These are phyloP conservation scores for Stramenopiles sp. DNA, from an alignment of 352 stramenopile species.

Conservation along the genomic window DNA sequence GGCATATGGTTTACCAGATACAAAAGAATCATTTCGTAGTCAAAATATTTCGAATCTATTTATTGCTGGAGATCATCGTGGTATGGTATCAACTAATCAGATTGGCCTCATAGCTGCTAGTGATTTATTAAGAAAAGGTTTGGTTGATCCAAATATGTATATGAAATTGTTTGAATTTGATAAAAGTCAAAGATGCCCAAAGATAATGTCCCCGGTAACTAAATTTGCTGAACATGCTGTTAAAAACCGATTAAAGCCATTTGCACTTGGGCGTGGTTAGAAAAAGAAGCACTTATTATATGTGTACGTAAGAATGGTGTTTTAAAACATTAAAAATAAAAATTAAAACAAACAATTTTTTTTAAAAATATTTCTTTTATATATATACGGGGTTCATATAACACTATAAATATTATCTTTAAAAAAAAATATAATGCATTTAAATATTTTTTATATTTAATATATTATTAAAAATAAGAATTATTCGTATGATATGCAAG, in stretches of 20 bases:
- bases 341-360: no score
- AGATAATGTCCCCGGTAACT: not conserved
- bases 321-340: no score
- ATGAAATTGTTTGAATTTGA: not conserved
- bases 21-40: not conserved
- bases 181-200: not conserved
- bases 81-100: not conserved
- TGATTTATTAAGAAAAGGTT: not conserved
- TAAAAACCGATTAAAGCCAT: conserved; percentile 4
- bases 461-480: no score
- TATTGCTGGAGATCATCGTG: not conserved
- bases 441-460: no score
- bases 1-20: conserved; percentile 9
- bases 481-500: no score
- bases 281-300: no score
- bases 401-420: no score
- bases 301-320: no score
- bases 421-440: no score
- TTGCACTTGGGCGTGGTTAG: not conserved
- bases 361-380: no score
- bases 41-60: conserved; percentile 6
- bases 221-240: conserved; percentile 7
- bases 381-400: no score
- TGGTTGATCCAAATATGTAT: conserved; percentile 6
- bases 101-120: not conserved